Conservation (phyloP, 1,139 yeast genomes). For the Geotrichum candidum region DNA sequence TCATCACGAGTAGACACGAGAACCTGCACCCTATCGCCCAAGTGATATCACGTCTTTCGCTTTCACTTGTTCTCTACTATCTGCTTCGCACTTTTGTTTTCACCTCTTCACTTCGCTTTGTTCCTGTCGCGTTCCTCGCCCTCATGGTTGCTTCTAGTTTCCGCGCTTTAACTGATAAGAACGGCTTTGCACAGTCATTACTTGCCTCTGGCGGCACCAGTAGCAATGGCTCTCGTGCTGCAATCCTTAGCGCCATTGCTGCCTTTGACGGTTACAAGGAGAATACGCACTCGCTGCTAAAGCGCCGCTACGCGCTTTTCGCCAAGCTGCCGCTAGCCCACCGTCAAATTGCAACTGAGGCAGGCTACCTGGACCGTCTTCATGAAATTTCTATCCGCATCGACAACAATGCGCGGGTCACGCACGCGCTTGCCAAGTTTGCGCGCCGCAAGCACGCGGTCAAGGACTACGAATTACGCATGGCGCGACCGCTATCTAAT, state of each 20-base stretch:
- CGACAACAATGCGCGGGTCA: conserved; percentile 42
- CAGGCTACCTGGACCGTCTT: conserved; percentile 53
- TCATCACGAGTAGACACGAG: conserved; percentile 16
- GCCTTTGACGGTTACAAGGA: conserved; percentile 46
- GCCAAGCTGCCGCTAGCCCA: conserved; percentile 51
- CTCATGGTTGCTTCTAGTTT: conserved; percentile 13
- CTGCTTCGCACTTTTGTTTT: conserved; percentile 5
- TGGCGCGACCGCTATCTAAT: conserved; percentile 30
- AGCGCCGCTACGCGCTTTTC: conserved; percentile 43
- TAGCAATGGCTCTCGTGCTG: conserved; percentile 26
- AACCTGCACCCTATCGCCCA: conserved; percentile 17
- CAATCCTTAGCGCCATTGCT: conserved; percentile 46
- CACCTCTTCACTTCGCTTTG: not conserved
- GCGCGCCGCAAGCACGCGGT: conserved; percentile 43
- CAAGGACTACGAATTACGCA: conserved; percentile 39
- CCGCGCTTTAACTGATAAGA: not conserved
- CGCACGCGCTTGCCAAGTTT: conserved; percentile 42
- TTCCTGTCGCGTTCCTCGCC: conserved; percentile 12
- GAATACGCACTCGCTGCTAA: conserved; percentile 42
- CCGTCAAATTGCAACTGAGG: conserved; percentile 46
- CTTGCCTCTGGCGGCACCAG: not conserved
- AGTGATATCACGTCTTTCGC: conserved; percentile 12
- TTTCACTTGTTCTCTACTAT: conserved; percentile 8
- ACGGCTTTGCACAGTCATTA: not conserved
- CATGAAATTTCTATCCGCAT: conserved; percentile 43